These are phyloP conservation scores for Endoconidiophora polonica DNA, from an alignment of 2,329 filamentous ascomycete genomes.

Conservation along the genomic window DNA sequence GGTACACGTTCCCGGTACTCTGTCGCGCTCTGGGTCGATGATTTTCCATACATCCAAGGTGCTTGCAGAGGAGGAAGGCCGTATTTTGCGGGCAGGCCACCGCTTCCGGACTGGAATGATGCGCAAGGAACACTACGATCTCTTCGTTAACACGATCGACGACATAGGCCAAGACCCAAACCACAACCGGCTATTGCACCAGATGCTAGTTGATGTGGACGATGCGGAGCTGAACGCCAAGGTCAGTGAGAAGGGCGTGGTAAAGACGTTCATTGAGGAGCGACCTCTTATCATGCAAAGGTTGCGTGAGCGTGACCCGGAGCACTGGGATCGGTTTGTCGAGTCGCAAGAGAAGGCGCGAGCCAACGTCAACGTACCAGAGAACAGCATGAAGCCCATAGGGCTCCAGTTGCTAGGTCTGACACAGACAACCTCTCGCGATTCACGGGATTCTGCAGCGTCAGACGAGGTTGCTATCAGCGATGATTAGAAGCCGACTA, in stretches of 20 bases:
- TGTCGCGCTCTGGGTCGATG: slow-evolving; percentile 36
- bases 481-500: slow-evolving; percentile 17
- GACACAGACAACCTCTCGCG: slow-evolving; percentile 2
- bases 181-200: slow-evolving; percentile 36
- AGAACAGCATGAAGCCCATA: slow-evolving; percentile 17
- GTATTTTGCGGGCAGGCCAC: slow-evolving; percentile 37
- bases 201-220: slow-evolving; percentile 45
- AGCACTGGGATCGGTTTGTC: slow-evolving; percentile 46
- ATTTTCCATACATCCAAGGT: slow-evolving; percentile 33
- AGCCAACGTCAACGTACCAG: slow-evolving; percentile 29
- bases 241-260: slow-evolving; percentile 39
- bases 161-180: slow-evolving; percentile 34
- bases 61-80: slow-evolving; percentile 40
- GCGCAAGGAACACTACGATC: slow-evolving; percentile 33
- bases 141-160: slow-evolving; percentile 31
- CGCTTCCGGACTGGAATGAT: slow-evolving; percentile 38
- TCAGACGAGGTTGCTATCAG: slow-evolving; percentile 27
- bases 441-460: not conserved
- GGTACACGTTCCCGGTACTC: slow-evolving; percentile 22
- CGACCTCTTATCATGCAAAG: slow-evolving; percentile 31
- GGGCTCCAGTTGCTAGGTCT: slow-evolving; percentile 4
- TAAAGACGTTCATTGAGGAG: slow-evolving; percentile 44
- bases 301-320: slow-evolving; percentile 44
- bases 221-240: slow-evolving; percentile 39
- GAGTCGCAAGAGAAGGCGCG: slow-evolving; percentile 44